A percentile compares a stretch with the other conserved stretches of the same genome.
Conservation (phyloP, 1,284 basidiomycete genomes). For the Ceratorhiza oryzae-sativae region DNA sequence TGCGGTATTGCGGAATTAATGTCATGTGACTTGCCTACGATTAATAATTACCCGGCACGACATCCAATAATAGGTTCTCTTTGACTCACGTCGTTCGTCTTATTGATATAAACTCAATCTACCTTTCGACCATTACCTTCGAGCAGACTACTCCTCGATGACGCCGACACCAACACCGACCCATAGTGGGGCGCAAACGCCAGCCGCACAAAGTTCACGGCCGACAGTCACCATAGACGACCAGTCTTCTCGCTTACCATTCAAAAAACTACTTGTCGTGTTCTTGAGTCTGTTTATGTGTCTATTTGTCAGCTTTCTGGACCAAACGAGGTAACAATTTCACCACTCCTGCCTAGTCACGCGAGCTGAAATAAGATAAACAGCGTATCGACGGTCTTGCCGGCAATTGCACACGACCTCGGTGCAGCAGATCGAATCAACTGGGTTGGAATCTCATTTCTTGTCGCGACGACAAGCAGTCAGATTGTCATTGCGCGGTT, state of each 20-base stretch:
- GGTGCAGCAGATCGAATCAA: conserved; percentile 39
- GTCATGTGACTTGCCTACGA: conserved; percentile 1
- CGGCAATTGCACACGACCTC: conserved; percentile 36
- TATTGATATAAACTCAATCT: background rate
- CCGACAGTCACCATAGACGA: conserved; percentile 32
- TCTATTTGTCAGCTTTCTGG: conserved; percentile 35
- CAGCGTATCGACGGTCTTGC: conserved; percentile 35
- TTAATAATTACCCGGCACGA: background rate
- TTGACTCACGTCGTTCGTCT: background rate
- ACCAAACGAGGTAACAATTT: conserved; percentile 25
- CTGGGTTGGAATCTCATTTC: conserved; percentile 39
- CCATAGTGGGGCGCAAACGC: conserved; percentile 21
- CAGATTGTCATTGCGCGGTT: conserved; percentile 38
- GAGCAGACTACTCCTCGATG: background rate
- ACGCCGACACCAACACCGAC: background rate
- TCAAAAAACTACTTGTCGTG: conserved; percentile 34
- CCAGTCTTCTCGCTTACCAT: conserved; percentile 35
- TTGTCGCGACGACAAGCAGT: conserved; percentile 34
- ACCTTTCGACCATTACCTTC: background rate
- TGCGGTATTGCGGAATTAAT: too few relatives aligned
- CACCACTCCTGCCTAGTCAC: background rate
- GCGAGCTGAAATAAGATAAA: background rate
- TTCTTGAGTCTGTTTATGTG: conserved; percentile 37
- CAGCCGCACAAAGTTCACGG: conserved; percentile 8
- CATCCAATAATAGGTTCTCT: background rate